Conservation (phyloP, 768 basidiomycete species). For the Paxillus involutus region DNA sequence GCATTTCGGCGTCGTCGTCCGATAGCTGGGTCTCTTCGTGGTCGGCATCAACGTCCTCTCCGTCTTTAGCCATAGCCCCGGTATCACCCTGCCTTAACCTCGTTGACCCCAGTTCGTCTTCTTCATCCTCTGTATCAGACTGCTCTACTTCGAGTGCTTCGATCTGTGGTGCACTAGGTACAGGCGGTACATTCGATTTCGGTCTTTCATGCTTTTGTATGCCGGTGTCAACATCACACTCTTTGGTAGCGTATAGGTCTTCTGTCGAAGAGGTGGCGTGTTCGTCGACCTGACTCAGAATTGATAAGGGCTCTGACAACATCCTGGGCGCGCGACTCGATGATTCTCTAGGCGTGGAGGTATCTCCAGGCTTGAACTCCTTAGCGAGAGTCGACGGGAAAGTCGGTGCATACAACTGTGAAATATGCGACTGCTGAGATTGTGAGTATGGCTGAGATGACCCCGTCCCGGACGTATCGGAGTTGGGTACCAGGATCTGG, state of each 20-base stretch:
- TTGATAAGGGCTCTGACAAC: not conserved
- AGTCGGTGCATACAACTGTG: constrained; percentile 3
- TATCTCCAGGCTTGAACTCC: constrained; percentile 18
- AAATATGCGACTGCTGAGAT: constrained; percentile 15
- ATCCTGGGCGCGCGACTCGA: constrained; percentile 5
- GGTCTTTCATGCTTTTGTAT: not conserved
- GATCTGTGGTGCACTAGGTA: constrained; percentile 7
- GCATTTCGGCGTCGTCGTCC: constrained; percentile 4
- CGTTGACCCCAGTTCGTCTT: constrained; percentile 6
- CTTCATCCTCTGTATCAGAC: constrained; percentile 10
- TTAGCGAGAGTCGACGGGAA: constrained; percentile 19
- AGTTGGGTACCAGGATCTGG: constrained; percentile 54
- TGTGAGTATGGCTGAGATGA: constrained; percentile 35
- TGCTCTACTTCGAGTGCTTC: constrained; percentile 11
- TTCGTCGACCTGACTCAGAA: not conserved
- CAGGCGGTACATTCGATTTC: not conserved
- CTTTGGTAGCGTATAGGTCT: not conserved
- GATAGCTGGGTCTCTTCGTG: constrained; percentile 3
- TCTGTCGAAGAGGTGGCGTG: not conserved
- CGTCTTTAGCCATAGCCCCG: not conserved
- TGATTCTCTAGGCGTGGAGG: constrained; percentile 19
- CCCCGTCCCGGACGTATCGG: constrained; percentile 46
- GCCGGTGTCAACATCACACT: not conserved
- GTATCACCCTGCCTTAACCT: not conserved
- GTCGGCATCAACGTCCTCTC: not conserved